These are phyloP conservation scores for Eucalyptus grandis DNA, from an alignment of 345 rosid genomes.

Conservation along the genomic window DNA sequence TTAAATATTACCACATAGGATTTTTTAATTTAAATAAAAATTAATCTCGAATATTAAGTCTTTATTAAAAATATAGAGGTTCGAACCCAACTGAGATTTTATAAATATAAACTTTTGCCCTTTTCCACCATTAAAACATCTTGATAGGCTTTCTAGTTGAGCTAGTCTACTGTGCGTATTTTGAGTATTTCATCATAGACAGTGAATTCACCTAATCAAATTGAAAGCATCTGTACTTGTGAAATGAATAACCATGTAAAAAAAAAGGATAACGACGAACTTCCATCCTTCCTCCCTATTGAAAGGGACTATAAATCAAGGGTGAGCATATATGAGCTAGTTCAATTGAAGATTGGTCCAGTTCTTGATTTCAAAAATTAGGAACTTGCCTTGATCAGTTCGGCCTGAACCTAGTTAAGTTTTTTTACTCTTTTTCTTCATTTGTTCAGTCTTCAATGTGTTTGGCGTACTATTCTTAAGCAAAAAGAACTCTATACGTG, in stretches of 20 bases:
- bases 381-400: not conserved
- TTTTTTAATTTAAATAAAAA: not conserved
- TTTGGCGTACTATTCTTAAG: not conserved
- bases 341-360: fast-evolving
- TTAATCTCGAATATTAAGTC: not conserved
- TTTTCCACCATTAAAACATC: not conserved
- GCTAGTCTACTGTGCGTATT: not conserved
- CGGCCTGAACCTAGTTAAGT: not conserved
- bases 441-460: not conserved
- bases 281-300: not conserved
- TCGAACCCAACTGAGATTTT: not conserved
- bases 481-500: not conserved
- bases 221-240: not conserved
- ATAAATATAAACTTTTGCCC: not conserved
- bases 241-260: not conserved
- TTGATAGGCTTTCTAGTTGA: not conserved
- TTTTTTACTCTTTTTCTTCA: not conserved
- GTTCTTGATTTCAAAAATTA: not conserved
- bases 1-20: not conserved
- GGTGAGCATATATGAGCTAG: not conserved
- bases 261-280: not conserved
- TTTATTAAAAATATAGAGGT: not conserved
- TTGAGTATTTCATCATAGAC: not conserved
- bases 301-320: not conserved
- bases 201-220: not conserved